Evolutionary conservation across 495 filamentous ascomycete species (phyloP).

Genomic region (Hyphodiscus hymeniophilus): DNA sequence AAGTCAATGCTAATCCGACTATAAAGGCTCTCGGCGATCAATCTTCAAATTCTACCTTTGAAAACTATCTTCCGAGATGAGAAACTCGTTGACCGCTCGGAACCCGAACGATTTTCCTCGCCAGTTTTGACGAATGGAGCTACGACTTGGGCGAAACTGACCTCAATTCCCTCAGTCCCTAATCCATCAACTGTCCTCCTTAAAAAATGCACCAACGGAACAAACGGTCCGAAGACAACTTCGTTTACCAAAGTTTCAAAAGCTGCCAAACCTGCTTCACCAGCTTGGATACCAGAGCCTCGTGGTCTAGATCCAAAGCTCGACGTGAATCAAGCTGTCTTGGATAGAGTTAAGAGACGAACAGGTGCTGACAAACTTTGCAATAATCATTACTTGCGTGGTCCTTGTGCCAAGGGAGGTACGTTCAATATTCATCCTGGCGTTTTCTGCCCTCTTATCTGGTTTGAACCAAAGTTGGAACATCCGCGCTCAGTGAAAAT

Average conservation of each 20-base stretch:
- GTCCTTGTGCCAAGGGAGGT: slow-evolving; percentile 58
- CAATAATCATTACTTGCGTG: slow-evolving; percentile 75
- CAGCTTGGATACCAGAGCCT: slow-evolving; percentile 42
- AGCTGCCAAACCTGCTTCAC: slow-evolving; percentile 24
- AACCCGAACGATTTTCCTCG: slow-evolving; percentile 4
- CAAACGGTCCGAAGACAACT: slow-evolving; percentile 3
- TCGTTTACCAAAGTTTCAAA: slow-evolving; percentile 20
- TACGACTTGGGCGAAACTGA: slow-evolving; percentile 19
- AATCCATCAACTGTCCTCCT: slow-evolving; percentile 21
- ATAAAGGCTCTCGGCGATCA: slow-evolving; percentile 44
- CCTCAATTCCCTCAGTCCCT: slow-evolving; percentile 27
- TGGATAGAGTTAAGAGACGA: slow-evolving; percentile 68
- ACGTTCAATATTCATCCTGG: too few species aligned
- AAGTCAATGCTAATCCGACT: too few species aligned
- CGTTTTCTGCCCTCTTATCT: too few species aligned
- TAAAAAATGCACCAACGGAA: slow-evolving; percentile 5
- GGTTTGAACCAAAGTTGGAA: too few species aligned
- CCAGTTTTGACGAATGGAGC: slow-evolving; percentile 1
- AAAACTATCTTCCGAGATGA: slow-evolving; percentile 58
- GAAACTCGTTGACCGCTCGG: slow-evolving; percentile 36
- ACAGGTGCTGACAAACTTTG: slow-evolving; percentile 72
- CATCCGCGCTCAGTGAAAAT: too few species aligned
- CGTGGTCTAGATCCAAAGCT: slow-evolving; percentile 43
- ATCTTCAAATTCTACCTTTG: slow-evolving; percentile 53
- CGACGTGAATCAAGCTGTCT: slow-evolving; percentile 41